Percentiles rank a stretch among this genome's conserved stretches.
phyloP scores from a whole-genome alignment of 225 moss, liverwort and hornwort genomes.

The Pleurozium schreberi region DNA sequence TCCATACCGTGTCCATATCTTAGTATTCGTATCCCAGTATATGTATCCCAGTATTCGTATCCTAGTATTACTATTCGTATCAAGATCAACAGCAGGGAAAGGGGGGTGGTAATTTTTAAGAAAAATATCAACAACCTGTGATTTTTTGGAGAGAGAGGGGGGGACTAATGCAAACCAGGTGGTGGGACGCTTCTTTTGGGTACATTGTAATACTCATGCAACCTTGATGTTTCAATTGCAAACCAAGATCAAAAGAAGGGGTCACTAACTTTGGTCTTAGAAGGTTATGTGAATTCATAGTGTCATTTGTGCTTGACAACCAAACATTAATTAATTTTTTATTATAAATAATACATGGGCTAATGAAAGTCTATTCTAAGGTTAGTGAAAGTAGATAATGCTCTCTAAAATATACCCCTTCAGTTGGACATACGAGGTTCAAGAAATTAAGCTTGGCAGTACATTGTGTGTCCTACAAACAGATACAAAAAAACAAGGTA shows the following conservation, averaged over 20 bases:
- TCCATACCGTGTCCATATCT: too few relatives aligned
- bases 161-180: too few relatives aligned
- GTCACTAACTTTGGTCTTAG: neutral
- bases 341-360: neutral
- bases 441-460: neutral
- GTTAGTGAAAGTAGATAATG: too few relatives aligned
- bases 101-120: too few relatives aligned
- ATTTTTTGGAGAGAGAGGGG: too few relatives aligned
- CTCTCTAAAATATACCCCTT: neutral
- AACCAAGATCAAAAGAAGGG: neutral
- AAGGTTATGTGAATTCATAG: neutral
- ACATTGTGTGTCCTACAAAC: fast-evolving
- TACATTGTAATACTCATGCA: fast-evolving
- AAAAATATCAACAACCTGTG: too few relatives aligned
- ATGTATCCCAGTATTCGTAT: too few relatives aligned
- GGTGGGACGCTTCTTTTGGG: neutral
- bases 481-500: neutral
- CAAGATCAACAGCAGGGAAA: too few relatives aligned
- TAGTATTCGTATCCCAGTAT: too few relatives aligned
- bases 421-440: fast-evolving
- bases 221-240: neutral
- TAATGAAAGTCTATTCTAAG: neutral
- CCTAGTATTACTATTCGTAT: too few relatives aligned
- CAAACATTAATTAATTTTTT: too few relatives aligned
- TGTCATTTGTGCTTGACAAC: too few relatives aligned